Conservation (phyloP, 2,329 filamentous ascomycete species). For the Paecilomyces sp. region DNA sequence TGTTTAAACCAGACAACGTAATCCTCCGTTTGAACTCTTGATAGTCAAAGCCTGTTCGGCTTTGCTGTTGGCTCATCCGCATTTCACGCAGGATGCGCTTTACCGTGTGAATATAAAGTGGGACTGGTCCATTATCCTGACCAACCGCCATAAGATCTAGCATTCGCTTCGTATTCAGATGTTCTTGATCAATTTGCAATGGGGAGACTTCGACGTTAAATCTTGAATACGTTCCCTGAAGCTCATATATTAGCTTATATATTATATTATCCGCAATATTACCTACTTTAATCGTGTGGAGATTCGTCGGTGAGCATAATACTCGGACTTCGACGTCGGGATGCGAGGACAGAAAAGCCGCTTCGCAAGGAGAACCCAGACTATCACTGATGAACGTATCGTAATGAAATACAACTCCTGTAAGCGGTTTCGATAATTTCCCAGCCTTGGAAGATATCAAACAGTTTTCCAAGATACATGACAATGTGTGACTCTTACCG, state of each 20-base stretch:
- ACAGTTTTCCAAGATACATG: slow-evolving; percentile 47
- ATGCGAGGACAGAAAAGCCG: slow-evolving; percentile 47
- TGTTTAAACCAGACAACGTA: slow-evolving; percentile 5
- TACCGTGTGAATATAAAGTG: slow-evolving; percentile 7
- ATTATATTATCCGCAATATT: background rate
- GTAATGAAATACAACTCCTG: slow-evolving; percentile 60
- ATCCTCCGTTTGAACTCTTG: slow-evolving; percentile 14
- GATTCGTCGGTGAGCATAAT: slow-evolving; percentile 49
- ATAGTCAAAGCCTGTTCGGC: slow-evolving; percentile 12
- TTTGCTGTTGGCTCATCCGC: slow-evolving; percentile 9
- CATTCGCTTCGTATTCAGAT: slow-evolving; percentile 2
- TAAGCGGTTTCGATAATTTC: slow-evolving; percentile 25
- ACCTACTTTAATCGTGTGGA: slow-evolving; percentile 10
- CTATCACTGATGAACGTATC: slow-evolving; percentile 48
- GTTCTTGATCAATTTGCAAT: background rate
- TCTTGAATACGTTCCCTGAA: background rate
- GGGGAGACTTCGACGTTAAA: slow-evolving; percentile 1
- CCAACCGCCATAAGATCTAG: slow-evolving; percentile 4
- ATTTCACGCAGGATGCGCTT: slow-evolving; percentile 18
- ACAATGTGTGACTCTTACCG: slow-evolving; percentile 47
- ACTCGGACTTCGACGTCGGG: slow-evolving; percentile 43
- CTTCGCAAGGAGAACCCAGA: slow-evolving; percentile 51
- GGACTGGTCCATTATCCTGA: background rate
- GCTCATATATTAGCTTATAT: too few species aligned
- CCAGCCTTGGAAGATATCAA: slow-evolving; percentile 42